Evolutionary conservation across 2,329 filamentous ascomycete species (phyloP), one percentile per base, ranked within the genome.

Genomic region (Pseudogymnoascus sp.): DNA sequence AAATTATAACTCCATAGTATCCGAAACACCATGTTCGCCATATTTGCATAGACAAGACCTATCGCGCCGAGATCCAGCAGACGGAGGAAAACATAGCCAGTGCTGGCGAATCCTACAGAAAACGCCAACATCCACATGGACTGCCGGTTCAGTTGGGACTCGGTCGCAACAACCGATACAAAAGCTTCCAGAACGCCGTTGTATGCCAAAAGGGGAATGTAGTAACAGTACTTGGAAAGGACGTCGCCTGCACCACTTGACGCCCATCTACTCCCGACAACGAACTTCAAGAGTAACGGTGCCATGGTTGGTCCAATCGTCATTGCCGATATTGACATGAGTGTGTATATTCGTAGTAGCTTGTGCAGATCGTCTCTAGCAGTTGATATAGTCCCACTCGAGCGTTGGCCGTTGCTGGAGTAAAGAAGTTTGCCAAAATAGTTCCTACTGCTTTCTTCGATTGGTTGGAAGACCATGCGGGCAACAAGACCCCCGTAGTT

Each of bases 101-200:
- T 85, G 0, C 77, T 75, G 0, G 84, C 89, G 72, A 97, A 97
- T 1, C 83, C 82, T 6, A 81, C 76, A 2, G 91, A 96, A 71
- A 96, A 97, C 1, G 76, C 80, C 3, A 83, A 82, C 93, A 99
- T 97, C 85, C 87, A 94, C 4, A 84, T 72, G 0, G 89, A 90
- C 72, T 99, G 94, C 3, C 72, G 74, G 64, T 90, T 85, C 2
- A 99, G 82, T 66, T 97, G 82, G 3, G 80, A 74, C 64, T 90
- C 82, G 0, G 83, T 87, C 0, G 93, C 92, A 1, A 95, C 90
- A 2, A 90, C 91, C 0, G 92, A 87, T 14, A 97, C 92, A 68
- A 99, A 97, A 0, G 91, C 90, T 75, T 99, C 94, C 1, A 88
- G 85, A 20, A 97, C 84, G 59, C 94, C 94, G 70, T 99, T 99